Conservation (phyloP, 176 grass and related monocot species). For the Cocos nucifera region DNA sequence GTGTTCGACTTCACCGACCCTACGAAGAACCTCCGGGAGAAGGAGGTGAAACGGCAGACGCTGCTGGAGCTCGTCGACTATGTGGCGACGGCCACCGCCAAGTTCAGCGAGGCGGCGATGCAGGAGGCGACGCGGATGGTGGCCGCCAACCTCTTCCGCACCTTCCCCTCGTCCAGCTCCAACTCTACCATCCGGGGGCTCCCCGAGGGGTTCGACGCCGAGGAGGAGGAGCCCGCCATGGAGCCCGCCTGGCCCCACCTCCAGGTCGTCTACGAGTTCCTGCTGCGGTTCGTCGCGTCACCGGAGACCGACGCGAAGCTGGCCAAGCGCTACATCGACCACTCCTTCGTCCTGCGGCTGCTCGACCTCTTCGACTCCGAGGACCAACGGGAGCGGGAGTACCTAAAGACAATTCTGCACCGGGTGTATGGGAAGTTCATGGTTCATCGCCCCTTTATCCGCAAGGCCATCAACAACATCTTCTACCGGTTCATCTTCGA, state of each 20-base stretch:
- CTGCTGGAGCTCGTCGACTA: slow-evolving; percentile 35
- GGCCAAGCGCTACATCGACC: slow-evolving; percentile 37
- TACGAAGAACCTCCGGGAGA: slow-evolving; percentile 24
- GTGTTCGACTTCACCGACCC: slow-evolving; percentile 37
- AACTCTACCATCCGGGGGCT: slow-evolving; percentile 10
- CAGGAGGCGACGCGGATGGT: slow-evolving; percentile 27
- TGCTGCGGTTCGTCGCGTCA: slow-evolving; percentile 34
- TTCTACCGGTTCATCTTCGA: slow-evolving; percentile 51
- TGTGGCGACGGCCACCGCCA: slow-evolving; percentile 11
- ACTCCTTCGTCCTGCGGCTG: slow-evolving; percentile 35
- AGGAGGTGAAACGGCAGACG: slow-evolving; percentile 28
- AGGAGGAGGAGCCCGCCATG: slow-evolving; percentile 31
- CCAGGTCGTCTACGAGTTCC: slow-evolving; percentile 35
- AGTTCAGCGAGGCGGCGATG: slow-evolving; percentile 26
- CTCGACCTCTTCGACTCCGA: slow-evolving; percentile 52
- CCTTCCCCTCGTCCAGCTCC: slow-evolving; percentile 17
- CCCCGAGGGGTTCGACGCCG: slow-evolving; percentile 24
- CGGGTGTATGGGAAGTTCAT: slow-evolving; percentile 55
- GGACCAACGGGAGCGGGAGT: slow-evolving; percentile 41
- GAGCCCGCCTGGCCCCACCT: slow-evolving; percentile 51
- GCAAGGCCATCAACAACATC: slow-evolving; percentile 38
- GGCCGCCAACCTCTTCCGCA: slow-evolving; percentile 42
- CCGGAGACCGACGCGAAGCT: slow-evolving; percentile 38
- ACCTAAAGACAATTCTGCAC: slow-evolving; percentile 39
- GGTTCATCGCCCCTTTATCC: slow-evolving; percentile 44